These are phyloP conservation scores for Cardiospermum halicacabum DNA, from an alignment of 345 rosid genomes.

Conservation along the genomic window DNA sequence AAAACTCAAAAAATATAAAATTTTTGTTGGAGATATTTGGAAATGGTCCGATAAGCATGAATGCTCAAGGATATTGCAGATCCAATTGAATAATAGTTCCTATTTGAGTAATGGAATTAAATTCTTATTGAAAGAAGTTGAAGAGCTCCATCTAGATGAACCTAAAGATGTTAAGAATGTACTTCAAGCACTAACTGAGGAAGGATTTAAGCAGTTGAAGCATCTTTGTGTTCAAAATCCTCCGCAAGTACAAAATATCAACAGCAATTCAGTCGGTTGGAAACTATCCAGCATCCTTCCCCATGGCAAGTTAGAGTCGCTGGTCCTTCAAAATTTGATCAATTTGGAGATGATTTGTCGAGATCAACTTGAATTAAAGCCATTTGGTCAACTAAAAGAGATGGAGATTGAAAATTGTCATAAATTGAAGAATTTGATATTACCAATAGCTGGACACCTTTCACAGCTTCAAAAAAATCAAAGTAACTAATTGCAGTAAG, in stretches of 20 bases:
- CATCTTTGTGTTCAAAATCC: too few relatives aligned
- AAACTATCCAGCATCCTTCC: too few relatives aligned
- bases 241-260: too few relatives aligned
- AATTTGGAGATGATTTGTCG: too few relatives aligned
- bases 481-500: slow-evolving; percentile 7
- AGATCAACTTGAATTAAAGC: background rate
- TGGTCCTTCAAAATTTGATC: too few relatives aligned
- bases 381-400: slow-evolving; percentile 10
- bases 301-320: too few relatives aligned
- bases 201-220: background rate
- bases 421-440: slow-evolving; percentile 12
- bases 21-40: background rate
- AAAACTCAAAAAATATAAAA: too few relatives aligned
- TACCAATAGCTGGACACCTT: too few relatives aligned
- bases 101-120: background rate
- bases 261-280: too few relatives aligned
- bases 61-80: slow-evolving; percentile 1
- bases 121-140: background rate
- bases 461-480: slow-evolving; percentile 5
- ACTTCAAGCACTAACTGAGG: background rate
- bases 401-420: slow-evolving; percentile 10
- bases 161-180: background rate
- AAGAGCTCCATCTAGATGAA: background rate
- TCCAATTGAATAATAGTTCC: background rate
- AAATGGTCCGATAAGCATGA: background rate